Evolutionary conservation across 306 rosid species (phyloP), one percentile per base, ranked within the genome.

Genomic region (Trifolium fragiferum): DNA sequence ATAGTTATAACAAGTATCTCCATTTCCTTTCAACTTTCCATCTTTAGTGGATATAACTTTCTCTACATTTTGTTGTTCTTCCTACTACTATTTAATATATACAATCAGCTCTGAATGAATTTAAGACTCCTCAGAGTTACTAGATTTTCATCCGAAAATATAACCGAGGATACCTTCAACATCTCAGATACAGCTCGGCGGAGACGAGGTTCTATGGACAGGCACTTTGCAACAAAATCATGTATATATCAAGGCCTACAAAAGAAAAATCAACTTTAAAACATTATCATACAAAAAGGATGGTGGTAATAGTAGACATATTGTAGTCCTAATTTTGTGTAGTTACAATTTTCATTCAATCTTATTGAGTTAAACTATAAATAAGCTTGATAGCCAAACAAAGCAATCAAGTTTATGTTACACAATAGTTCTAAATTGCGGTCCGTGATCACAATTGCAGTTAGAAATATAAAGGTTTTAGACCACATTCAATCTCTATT

Each of bases 161-260:
- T 14, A 66, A 51, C 35, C 62, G 16, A 73, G 73, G 84, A 64
- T 84, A 89, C 99, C 97, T 94, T 94, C 88, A 94, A 80, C 99
- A 94, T 88, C 89, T 94, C 99, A 76, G 90, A 74, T 76, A 97
- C 96, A 35, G 92, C 78, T 53, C 96, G 99, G 25, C 99, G 99
- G 76, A 83, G 78, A 19, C 99, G 97, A 55, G 97, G 95, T 61
- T 94, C 99, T 82, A 92, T 94, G 40, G 97, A 92, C 65, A 94
- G 89, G 86, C 96, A 88, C 83, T 94, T 94, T 0, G 99, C 99
- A 74, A 94, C 91, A 86, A 94, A 94, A 84, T 94, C 99, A 76
- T 94, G 99, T 84, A 94, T 90, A 85, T 90, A 79, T 19, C 92
- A 85, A 75, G 99, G 92, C 97, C 99, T 92, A 82, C 65, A 84